Conservation (phyloP, 1,139 yeast species). For the Meyerozyma guilliermondii region DNA sequence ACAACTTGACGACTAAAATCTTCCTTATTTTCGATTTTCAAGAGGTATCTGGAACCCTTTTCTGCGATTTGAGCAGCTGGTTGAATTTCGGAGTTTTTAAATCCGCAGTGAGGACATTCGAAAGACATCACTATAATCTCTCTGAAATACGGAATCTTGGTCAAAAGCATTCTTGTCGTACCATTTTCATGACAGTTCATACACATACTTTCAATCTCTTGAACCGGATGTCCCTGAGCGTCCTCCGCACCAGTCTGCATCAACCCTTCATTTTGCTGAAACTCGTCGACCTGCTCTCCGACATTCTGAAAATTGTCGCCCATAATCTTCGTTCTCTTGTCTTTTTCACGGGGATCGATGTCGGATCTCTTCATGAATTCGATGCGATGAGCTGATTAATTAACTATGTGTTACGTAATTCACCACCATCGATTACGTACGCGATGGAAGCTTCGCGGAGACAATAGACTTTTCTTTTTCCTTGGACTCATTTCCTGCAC, state of each 20-base stretch:
- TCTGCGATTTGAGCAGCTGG: slow-evolving; percentile 88
- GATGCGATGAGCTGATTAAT: neutral
- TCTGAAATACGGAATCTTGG: slow-evolving; percentile 86
- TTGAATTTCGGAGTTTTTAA: slow-evolving; percentile 89
- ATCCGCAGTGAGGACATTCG: slow-evolving; percentile 91
- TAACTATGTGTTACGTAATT: neutral
- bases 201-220: slow-evolving; percentile 90
- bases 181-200: slow-evolving; percentile 94
- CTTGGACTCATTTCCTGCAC: no score
- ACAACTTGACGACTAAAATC: slow-evolving; percentile 90
- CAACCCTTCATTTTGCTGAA: slow-evolving; percentile 8
- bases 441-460: neutral
- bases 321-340: slow-evolving; percentile 3
- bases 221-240: slow-evolving; percentile 94
- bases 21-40: slow-evolving; percentile 62
- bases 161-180: slow-evolving; percentile 72
- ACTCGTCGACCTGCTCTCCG: slow-evolving; percentile 12
- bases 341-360: neutral
- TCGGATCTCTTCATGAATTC: slow-evolving; percentile 1
- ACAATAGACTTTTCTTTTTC: no score
- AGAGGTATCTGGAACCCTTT: slow-evolving; percentile 72
- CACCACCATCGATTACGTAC: neutral
- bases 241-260: slow-evolving; percentile 60
- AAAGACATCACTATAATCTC: slow-evolving; percentile 94
- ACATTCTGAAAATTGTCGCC: slow-evolving; percentile 7